These are phyloP conservation scores for Sorghum bicolor DNA, from an alignment of 176 grass and related monocot species.

Conservation along the genomic window Sorghum_bicolor_NCBIv3 NC_012879.2:46037001-46037500, in stretches of 20 bases:
- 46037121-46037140: background rate
- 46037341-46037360: background rate
- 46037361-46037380: no score
- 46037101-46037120: background rate
- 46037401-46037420: no score
- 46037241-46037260: conserved; percentile 3
- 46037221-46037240: background rate
- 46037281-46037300: conserved; percentile 7
- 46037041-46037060: background rate
- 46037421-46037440: no score
- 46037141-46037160: background rate
- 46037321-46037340: background rate
- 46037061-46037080: background rate
- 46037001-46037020: background rate
- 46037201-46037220: background rate
- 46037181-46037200: no score
- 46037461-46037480: no score
- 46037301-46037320: background rate
- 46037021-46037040: background rate
- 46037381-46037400: no score
- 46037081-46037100: background rate
- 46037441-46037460: no score
- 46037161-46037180: background rate
- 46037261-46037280: background rate
- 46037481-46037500: no score